Evolutionary conservation across 192 early-diverging fungal genomes (phyloP), one percentile per base, ranked within the genome.

Genomic region (Neocallimastix lanati): DNA sequence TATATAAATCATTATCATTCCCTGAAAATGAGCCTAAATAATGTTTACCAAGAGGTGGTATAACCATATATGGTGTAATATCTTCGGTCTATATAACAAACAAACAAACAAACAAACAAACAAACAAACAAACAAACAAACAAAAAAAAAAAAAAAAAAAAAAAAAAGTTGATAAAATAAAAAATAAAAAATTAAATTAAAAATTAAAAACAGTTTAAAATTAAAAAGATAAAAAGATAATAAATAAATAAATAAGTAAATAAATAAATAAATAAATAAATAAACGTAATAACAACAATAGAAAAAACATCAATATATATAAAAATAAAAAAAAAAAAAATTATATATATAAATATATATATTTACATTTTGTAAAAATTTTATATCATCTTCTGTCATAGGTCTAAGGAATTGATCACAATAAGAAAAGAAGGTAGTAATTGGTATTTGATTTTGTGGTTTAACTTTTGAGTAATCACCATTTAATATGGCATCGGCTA

Each of bases 391-490:
- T 77, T 96, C 94, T 27, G 86, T 88, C 76, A 97, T 87, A 33
- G 85, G 85, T 27, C 94, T 85, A 80, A 94, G 95, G 80, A 92
- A 96, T 80, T 95, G 94, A 28, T 97, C 96, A 76, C 92, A 84
- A 12, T 92, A 92, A 12, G 86, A 79, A 92, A 92, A 96, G 81
- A 94, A 98, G 11, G 89, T 88, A 21, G 89, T 88, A 76, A 95
- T 92, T n/a, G 94, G 92, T 28, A 96, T 91, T 81, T 89, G 89
- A 76, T 88, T 97, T 84, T 87, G 89, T 29, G 91, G 86, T 79
- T 91, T 90, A 77, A 89, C 89, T 27, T 88, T 87, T 30, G 90
- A 90, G 84, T 90, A 91, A 77, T 91, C 90, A 27, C 50, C 50
- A 67, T 3, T 67, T 67, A 67, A 27, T n/a, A 67, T 67, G 5